These are phyloP conservation scores for Colletotrichum sp. DNA, from an alignment of 2,329 filamentous ascomycete genomes.

Conservation along the genomic window DNA sequence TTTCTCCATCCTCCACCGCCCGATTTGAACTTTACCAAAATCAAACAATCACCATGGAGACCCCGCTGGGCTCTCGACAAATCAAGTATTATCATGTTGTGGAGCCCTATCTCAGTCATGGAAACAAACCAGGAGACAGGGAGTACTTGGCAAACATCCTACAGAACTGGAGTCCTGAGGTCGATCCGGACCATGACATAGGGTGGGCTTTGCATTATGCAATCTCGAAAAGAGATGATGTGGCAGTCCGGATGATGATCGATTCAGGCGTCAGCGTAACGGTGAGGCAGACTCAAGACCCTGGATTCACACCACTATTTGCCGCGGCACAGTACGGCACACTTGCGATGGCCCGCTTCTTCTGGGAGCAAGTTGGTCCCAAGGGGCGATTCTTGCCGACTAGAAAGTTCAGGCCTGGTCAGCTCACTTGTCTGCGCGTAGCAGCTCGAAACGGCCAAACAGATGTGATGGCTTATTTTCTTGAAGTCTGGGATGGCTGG, in stretches of 20 bases:
- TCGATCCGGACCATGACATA: background rate
- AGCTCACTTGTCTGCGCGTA: background rate
- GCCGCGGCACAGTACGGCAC: background rate
- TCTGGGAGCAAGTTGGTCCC: conserved; percentile 20
- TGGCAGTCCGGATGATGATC: background rate
- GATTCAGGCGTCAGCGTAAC: background rate
- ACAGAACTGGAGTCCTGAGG: background rate
- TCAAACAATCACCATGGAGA: background rate
- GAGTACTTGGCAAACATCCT: background rate
- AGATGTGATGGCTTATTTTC: background rate
- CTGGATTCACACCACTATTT: background rate
- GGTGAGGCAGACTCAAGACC: background rate
- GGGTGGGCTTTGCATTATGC: background rate
- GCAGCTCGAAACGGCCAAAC: background rate
- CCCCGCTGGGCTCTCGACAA: background rate
- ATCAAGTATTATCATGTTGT: background rate
- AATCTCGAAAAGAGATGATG: background rate
- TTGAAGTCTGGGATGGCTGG: background rate
- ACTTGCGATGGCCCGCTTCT: conserved; percentile 27
- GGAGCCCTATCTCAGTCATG: background rate
- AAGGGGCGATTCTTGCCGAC: background rate
- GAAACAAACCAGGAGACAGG: background rate
- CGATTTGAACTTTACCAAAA: background rate
- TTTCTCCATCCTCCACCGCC: background rate
- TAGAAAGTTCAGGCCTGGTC: background rate